phyloP scores from a whole-genome alignment of 2,329 filamentous ascomycete genomes.

The Plectosphaerella cucumerina region DNA sequence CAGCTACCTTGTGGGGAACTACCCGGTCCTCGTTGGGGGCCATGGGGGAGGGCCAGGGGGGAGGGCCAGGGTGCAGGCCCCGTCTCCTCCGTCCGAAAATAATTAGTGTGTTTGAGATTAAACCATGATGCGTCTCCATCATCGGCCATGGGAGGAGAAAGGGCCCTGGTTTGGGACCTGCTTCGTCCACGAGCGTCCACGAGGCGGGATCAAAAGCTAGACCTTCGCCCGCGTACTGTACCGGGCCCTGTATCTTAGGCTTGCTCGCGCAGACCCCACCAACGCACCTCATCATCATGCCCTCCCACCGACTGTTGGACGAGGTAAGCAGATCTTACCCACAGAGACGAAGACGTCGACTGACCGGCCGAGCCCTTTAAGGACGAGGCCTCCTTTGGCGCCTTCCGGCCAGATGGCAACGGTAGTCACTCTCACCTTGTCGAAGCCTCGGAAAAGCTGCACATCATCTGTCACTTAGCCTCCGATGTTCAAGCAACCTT shows the following conservation, averaged over 20 bases:
- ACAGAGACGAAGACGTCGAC: neutral
- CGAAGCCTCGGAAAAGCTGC: neutral
- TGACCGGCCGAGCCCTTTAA: neutral
- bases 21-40: neutral
- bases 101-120: neutral
- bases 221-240: neutral
- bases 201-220: neutral
- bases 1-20: neutral
- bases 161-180: neutral
- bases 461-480: neutral
- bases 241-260: neutral
- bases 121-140: neutral
- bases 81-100: neutral
- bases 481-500: neutral
- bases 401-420: neutral
- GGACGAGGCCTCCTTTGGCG: neutral
- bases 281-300: neutral
- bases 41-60: too few relatives aligned
- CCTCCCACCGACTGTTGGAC: neutral
- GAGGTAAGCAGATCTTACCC: neutral
- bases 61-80: too few relatives aligned
- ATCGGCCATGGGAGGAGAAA: neutral
- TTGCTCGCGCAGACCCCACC: neutral
- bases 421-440: neutral
- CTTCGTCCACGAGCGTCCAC: neutral